These are phyloP conservation scores for Thelonectria rubi DNA, from an alignment of 2,329 filamentous ascomycete genomes.

Conservation along the genomic window DNA sequence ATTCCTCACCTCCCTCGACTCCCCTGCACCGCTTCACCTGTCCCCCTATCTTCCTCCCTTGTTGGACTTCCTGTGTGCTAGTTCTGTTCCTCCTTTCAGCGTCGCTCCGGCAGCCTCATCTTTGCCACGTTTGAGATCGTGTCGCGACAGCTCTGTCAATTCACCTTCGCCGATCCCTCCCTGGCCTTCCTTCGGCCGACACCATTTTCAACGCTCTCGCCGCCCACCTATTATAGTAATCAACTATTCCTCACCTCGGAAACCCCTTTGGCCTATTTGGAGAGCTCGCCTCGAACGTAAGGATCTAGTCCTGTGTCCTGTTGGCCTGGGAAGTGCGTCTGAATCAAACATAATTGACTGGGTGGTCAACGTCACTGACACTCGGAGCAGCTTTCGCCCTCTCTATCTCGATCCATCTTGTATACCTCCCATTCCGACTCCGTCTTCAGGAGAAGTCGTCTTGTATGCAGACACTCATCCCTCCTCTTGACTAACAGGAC, in stretches of 20 bases:
- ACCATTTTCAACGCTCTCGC: background rate
- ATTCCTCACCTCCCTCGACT: slow-evolving; percentile 3
- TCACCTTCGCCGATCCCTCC: background rate
- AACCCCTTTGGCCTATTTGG: background rate
- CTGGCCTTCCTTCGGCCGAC: background rate
- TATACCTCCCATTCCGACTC: background rate
- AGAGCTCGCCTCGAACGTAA: background rate
- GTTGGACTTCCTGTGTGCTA: slow-evolving; percentile 6
- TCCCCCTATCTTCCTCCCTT: slow-evolving; percentile 6
- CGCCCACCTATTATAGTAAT: background rate
- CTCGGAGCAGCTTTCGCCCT: background rate
- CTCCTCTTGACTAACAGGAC: slow-evolving; percentile 20
- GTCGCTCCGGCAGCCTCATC: background rate
- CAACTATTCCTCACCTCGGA: no score
- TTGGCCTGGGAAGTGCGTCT: slow-evolving; percentile 8
- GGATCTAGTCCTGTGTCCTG: background rate
- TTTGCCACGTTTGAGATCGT: background rate
- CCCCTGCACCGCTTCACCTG: slow-evolving; percentile 12
- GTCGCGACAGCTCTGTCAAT: background rate
- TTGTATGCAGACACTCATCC: slow-evolving; percentile 1
- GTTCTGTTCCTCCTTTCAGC: slow-evolving; percentile 5
- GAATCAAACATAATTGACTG: background rate
- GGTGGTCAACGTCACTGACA: slow-evolving; percentile 7
- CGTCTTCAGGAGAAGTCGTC: background rate
- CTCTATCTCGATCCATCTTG: background rate